Evolutionary conservation across 352 stramenopile species (phyloP), one percentile per base, ranked within the genome.

Genomic region (Globisporangium solare): DNA sequence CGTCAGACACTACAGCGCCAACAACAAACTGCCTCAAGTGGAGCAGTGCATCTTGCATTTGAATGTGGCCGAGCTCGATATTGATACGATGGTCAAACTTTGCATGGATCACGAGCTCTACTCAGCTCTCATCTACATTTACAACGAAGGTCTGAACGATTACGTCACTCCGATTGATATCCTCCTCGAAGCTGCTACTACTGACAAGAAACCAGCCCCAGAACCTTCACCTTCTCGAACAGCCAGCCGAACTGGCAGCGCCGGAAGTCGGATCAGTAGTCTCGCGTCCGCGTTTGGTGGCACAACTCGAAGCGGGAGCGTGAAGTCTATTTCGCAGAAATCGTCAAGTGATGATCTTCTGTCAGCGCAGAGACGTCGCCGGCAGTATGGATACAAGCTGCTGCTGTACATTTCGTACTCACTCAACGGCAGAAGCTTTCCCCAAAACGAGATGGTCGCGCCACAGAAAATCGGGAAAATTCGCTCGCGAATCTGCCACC

Each of bases 21-120:
- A 89, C 27, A 84, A 92, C 58, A 96, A 96, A 48, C 69, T 95
- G 1, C 64, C 79, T 22, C 81, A 91, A 56, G 85, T 98, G 2
- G 95, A 98, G 64, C 84, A 97, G 64, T 98, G 92, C 58, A 67
- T 98, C 22, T 71, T 98, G 40, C 93, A 98, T 62, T 71, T 98
- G 67, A 93, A 98, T 59, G 90, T 97, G 17, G 92, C 79, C 27
- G 86, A 98, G 48, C 78, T 98, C 61, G 92, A 98, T 60, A 84
- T 98, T 66, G 89, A 98, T 76, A 94, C 82, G 24, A 97, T 98
- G 22, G 58, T 98, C n/a, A 86, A 88, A 53, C 70, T 98, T 35
- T 94, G 96, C 51, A 81, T 88, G 50, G 84, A 89, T 40, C 94
- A 98, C 67, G 76, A 92, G 46, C 73, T 98, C 32, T 98, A 95